These are phyloP conservation scores for Apiospora sp. DNA, from an alignment of 2,329 filamentous ascomycete species.

Conservation along the genomic window DNA sequence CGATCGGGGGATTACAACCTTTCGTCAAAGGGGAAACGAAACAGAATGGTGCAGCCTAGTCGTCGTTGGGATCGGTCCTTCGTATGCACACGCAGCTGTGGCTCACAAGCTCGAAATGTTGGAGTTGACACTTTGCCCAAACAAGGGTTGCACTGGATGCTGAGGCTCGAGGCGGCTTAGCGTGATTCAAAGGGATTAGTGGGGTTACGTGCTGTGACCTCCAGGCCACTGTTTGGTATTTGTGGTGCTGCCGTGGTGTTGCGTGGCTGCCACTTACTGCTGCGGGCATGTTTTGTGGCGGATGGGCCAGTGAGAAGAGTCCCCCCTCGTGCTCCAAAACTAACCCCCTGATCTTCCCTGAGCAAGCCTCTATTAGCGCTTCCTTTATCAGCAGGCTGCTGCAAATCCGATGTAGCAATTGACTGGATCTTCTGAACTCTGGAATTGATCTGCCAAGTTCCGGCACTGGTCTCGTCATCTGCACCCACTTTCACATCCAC, in stretches of 20 bases:
- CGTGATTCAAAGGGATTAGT: neutral
- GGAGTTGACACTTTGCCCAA: conserved; percentile 31
- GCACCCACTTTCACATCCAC: conserved; percentile 11
- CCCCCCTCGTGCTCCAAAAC: neutral
- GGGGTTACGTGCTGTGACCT: neutral
- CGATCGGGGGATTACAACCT: neutral
- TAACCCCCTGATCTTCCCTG: conserved; percentile 11
- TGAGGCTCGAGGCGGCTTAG: conserved; percentile 26
- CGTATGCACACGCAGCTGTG: conserved; percentile 16
- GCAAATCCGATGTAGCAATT: neutral
- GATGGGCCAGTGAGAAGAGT: neutral
- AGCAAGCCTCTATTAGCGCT: neutral
- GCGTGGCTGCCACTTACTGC: neutral
- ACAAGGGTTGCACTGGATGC: conserved; percentile 7
- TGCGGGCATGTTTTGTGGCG: neutral
- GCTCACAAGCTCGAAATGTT: conserved; percentile 22
- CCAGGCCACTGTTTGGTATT: neutral
- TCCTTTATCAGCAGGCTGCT: conserved; percentile 1
- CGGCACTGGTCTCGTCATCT: conserved; percentile 17
- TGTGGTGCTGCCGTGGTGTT: neutral
- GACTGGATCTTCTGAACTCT: conserved; percentile 4
- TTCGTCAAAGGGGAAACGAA: neutral
- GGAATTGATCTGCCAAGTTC: conserved; percentile 20
- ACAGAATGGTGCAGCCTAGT: conserved; percentile 11
- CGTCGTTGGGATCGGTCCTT: conserved; percentile 2